Evolutionary conservation across 176 grass and related monocot species (phyloP).

Genomic region (Triticum urartu): DNA sequence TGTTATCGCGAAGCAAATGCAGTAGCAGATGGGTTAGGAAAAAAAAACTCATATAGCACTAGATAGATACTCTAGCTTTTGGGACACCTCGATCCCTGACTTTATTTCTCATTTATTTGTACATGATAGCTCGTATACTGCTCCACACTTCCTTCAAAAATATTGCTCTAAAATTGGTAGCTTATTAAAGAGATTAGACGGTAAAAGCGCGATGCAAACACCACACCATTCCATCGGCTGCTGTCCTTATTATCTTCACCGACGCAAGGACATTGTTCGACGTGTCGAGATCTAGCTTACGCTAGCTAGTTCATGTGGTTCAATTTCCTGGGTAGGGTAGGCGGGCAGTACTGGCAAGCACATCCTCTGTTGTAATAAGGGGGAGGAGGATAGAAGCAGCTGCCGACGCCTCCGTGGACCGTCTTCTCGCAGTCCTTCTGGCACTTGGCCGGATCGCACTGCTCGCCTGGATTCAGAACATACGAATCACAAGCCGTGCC

Average conservation of each 20-base stretch:
- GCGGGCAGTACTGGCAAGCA: conserved; percentile 33
- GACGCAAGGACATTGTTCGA: not conserved
- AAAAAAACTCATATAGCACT: no score
- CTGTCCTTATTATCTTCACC: not conserved
- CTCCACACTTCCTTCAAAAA: no score
- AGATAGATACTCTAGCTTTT: no score
- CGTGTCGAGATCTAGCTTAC: not conserved
- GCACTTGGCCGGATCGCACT: not conserved
- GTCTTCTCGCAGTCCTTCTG: not conserved
- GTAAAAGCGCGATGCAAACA: not conserved
- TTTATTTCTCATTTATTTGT: no score
- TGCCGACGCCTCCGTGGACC: conserved; percentile 3
- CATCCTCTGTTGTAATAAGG: not conserved
- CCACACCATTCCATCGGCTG: not conserved
- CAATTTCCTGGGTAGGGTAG: not conserved
- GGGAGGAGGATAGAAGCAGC: not conserved
- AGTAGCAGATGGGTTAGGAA: no score
- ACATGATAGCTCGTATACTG: no score
- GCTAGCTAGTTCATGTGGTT: not conserved
- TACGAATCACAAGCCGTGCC: not conserved
- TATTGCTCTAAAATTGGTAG: no score
- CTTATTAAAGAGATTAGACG: not conserved
- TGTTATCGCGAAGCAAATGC: no score
- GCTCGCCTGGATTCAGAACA: not conserved
- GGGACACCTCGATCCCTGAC: no score